Conservation (phyloP, 495 filamentous ascomycete genomes). For the Penicillium nucicola region DNA sequence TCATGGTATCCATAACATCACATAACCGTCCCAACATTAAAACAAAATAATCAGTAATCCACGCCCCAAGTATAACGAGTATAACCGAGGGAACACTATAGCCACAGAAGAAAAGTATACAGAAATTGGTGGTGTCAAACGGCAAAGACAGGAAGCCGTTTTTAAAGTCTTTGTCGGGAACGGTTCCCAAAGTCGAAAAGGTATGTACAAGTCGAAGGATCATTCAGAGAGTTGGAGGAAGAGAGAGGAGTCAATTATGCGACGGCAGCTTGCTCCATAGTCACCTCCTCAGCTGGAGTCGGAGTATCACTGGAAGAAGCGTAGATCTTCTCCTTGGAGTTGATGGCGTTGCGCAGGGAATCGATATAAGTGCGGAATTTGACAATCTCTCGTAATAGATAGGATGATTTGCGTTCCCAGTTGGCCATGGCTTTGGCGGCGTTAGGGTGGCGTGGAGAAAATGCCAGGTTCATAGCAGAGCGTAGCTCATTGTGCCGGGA, state of each 20-base stretch:
- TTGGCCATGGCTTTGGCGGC: slow-evolving; percentile 80
- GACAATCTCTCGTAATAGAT: slow-evolving; percentile 90
- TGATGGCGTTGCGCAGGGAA: slow-evolving; percentile 58
- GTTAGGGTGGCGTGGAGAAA: slow-evolving; percentile 83
- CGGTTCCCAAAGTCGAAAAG: slow-evolving; percentile 1
- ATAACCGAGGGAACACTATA: slow-evolving; percentile 3
- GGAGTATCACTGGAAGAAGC: slow-evolving; percentile 27
- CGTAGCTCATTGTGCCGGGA: slow-evolving; percentile 83
- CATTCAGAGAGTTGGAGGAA: neutral
- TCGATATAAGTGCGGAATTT: slow-evolving; percentile 97
- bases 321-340: slow-evolving; percentile 53
- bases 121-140: neutral
- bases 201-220: slow-evolving; percentile 17
- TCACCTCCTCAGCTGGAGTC: slow-evolving; percentile 2
- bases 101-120: slow-evolving; percentile 12
- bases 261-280: neutral
- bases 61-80: neutral
- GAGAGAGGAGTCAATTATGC: neutral
- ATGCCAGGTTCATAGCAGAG: slow-evolving; percentile 80
- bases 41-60: slow-evolving; percentile 13
- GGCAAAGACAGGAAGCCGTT: neutral
- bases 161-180: neutral
- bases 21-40: slow-evolving; percentile 23
- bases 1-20: slow-evolving; percentile 32
- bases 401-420: slow-evolving; percentile 93